A percentile compares a stretch with the other conserved stretches of the same genome.
Evolutionary conservation across 2,329 filamentous ascomycete genomes (phyloP).

Genomic region (Trichoderma sp.): DNA sequence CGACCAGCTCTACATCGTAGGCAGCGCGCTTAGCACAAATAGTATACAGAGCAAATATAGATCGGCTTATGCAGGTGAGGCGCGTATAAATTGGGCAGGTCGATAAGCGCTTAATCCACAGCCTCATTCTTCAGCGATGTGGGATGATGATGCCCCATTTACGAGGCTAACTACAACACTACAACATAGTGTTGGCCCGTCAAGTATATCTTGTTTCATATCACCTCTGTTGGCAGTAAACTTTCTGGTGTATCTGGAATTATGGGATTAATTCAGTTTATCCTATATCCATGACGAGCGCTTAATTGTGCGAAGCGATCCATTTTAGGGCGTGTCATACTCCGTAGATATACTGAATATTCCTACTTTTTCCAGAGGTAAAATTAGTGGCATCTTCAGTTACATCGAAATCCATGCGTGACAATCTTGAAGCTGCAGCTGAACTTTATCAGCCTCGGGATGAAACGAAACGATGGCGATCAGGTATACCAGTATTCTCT

Average conservation of each 20-base stretch:
- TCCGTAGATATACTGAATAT: accelerated
- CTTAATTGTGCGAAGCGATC: neutral
- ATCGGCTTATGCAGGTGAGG: neutral
- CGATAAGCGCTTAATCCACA: neutral
- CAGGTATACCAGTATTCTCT: accelerated
- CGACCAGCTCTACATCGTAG: too few relatives aligned
- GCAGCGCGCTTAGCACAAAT: neutral
- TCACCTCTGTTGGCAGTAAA: neutral
- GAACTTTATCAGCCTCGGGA: neutral
- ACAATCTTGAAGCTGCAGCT: too few relatives aligned
- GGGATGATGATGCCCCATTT: neutral
- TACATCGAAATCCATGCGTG: too few relatives aligned
- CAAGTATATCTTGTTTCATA: neutral
- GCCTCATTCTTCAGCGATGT: neutral
- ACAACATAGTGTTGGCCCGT: neutral
- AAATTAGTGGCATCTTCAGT: neutral
- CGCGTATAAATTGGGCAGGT: neutral
- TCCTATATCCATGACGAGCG: neutral
- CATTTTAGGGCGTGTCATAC: neutral
- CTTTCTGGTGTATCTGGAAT: neutral
- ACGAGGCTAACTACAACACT: neutral
- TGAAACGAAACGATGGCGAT: neutral
- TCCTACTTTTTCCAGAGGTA: neutral
- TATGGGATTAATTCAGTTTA: neutral
- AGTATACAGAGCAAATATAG: neutral